A percentile compares a stretch with the other conserved stretches of the same genome.
Evolutionary conservation across 139 green algal species (phyloP).

Genomic region (Micromonas pusilla): DNA sequence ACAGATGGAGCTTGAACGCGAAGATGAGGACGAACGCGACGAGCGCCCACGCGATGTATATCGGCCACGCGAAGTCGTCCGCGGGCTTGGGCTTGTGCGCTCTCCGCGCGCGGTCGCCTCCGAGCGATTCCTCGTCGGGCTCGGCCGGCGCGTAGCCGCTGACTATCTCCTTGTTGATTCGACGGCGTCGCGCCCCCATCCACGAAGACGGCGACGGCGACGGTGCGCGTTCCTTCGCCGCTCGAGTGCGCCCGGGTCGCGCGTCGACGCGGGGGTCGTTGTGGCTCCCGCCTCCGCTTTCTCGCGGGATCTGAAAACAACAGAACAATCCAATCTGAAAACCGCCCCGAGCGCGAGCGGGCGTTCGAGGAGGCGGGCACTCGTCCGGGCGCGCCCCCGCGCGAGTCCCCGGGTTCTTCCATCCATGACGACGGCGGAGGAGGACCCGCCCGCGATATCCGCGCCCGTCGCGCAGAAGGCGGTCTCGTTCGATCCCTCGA

Average conservation of each 20-base stretch:
- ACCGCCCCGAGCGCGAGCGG: no score
- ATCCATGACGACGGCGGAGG: no score
- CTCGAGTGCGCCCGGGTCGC: not conserved
- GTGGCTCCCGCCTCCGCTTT: no score
- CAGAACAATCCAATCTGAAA: no score
- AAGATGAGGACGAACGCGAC: not conserved
- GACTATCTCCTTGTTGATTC: not conserved
- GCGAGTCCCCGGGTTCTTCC: no score
- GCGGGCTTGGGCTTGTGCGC: not conserved
- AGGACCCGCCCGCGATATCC: not conserved
- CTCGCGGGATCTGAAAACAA: no score
- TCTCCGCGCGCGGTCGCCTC: not conserved
- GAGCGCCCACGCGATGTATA: not conserved
- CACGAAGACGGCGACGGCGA: not conserved
- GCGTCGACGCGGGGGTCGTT: not conserved
- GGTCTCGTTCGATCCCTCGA: not conserved
- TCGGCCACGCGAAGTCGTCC: not conserved
- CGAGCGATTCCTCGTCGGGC: not conserved
- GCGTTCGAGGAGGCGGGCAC: no score
- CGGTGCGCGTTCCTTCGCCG: no score
- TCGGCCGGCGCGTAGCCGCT: not conserved
- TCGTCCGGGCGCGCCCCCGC: no score
- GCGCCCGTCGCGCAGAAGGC: no score
- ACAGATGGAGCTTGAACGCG: not conserved
- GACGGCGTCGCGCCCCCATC: slow-evolving; percentile 12